A percentile compares a stretch with the other conserved stretches of the same genome.
Evolutionary conservation across 2,329 filamentous ascomycete species (phyloP).

Genomic region (Epichloe coenophiala): DNA sequence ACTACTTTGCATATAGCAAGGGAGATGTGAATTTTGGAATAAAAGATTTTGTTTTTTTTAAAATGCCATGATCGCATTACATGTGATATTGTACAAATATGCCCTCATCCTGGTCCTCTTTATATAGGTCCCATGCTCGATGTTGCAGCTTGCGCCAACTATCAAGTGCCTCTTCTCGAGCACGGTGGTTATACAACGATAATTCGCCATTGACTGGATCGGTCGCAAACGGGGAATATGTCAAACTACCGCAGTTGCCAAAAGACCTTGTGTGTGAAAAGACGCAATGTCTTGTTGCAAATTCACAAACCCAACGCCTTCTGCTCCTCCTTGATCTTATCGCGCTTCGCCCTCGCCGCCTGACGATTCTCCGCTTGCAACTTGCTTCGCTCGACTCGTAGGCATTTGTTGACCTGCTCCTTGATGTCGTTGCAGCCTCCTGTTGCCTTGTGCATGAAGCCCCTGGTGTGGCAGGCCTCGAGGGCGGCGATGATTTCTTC

Average conservation of each 20-base stretch:
- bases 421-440: constrained; percentile 88
- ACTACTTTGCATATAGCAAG: background rate
- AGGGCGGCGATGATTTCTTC: constrained; percentile 87
- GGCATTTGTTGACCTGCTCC: constrained; percentile 68
- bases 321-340: constrained; percentile 62
- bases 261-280: background rate
- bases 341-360: constrained; percentile 52
- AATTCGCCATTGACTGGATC: background rate
- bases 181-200: background rate
- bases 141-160: background rate
- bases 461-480: constrained; percentile 85
- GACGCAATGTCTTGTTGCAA: background rate
- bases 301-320: constrained; percentile 29
- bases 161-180: background rate
- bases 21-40: too few relatives aligned
- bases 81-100: background rate
- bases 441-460: constrained; percentile 82
- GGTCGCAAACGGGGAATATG: background rate
- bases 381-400: constrained; percentile 67
- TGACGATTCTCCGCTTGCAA: constrained; percentile 63
- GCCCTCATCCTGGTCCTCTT: background rate
- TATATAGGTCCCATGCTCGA: background rate
- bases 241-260: background rate
- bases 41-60: background rate
- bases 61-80: background rate